Evolutionary conservation across 805 yeast species (phyloP).

Genomic region (Jamesozyma piceae): DNA sequence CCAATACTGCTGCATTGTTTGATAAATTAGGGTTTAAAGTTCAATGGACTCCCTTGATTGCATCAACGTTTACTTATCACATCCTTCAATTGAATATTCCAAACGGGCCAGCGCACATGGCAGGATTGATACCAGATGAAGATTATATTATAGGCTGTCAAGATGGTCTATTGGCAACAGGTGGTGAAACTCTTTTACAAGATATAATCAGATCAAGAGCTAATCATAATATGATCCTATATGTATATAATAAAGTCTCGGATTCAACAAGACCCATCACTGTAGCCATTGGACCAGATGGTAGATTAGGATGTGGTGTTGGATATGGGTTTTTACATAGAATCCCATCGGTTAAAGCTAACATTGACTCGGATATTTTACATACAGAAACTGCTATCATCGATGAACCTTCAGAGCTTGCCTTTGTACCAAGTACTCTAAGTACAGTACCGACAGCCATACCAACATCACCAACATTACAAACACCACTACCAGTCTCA

Average conservation of each 20-base stretch:
- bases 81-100: slow-evolving; percentile 61
- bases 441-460: background rate
- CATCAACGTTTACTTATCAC: slow-evolving; percentile 82
- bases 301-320: slow-evolving; percentile 85
- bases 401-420: slow-evolving; percentile 7
- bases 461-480: slow-evolving; percentile 5
- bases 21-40: slow-evolving; percentile 54
- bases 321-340: slow-evolving; percentile 88
- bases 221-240: slow-evolving; percentile 41
- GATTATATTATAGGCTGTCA: slow-evolving; percentile 86
- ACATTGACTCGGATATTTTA: background rate
- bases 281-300: slow-evolving; percentile 73
- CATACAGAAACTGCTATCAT: background rate
- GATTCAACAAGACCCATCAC: slow-evolving; percentile 82
- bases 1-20: slow-evolving; percentile 28
- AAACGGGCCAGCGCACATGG: slow-evolving; percentile 67
- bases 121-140: slow-evolving; percentile 75
- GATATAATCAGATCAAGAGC: slow-evolving; percentile 49
- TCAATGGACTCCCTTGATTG: slow-evolving; percentile 66
- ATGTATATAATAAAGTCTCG: slow-evolving; percentile 81
- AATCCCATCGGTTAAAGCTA: slow-evolving; percentile 44
- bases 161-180: slow-evolving; percentile 75
- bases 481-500: too few relatives aligned
- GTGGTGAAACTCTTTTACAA: slow-evolving; percentile 76
- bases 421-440: slow-evolving; percentile 15